Evolutionary conservation across 108 stramenopile species (phyloP).

Genomic region (Mayamaea pseudoterrestris): DNA sequence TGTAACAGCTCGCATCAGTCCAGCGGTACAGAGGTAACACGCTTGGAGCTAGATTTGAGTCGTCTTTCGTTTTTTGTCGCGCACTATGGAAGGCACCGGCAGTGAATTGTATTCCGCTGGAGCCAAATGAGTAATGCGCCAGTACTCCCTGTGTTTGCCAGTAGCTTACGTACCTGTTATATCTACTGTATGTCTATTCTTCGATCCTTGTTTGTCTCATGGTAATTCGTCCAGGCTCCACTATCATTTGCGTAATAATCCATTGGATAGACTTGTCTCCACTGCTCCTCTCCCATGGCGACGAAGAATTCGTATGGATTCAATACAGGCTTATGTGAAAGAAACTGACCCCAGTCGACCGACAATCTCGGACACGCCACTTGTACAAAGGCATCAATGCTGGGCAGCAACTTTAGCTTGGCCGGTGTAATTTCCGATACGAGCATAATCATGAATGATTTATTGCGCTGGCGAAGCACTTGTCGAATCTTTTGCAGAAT

Average conservation of each 20-base stretch:
- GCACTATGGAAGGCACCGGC: no score
- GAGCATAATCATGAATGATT: slow-evolving; percentile 64
- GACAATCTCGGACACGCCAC: slow-evolving; percentile 95
- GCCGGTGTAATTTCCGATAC: slow-evolving; percentile 85
- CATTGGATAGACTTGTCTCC: slow-evolving; percentile 85
- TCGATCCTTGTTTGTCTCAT: slow-evolving; percentile 41
- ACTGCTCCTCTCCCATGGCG: slow-evolving; percentile 54
- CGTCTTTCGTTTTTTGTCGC: no score
- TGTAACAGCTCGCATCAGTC: no score
- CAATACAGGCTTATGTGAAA: slow-evolving; percentile 57
- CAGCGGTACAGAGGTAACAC: no score
- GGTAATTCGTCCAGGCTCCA: slow-evolving; percentile 91
- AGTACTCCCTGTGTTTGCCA: no score
- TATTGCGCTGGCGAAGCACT: slow-evolving; percentile 36
- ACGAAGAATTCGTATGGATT: slow-evolving; percentile 91
- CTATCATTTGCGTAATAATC: slow-evolving; percentile 89
- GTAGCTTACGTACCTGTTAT: no score
- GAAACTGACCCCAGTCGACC: slow-evolving; percentile 94
- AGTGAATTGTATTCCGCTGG: no score
- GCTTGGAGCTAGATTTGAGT: no score
- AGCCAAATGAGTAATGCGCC: no score
- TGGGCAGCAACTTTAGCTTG: slow-evolving; percentile 66
- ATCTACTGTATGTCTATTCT: slow-evolving; percentile 2
- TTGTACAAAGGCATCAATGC: slow-evolving; percentile 92
- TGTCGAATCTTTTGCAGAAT: slow-evolving; percentile 65